These are phyloP conservation scores for Sclerotinia sclerotiorum DNA, from an alignment of 2,329 filamentous ascomycete species.

Conservation along the genomic window DNA sequence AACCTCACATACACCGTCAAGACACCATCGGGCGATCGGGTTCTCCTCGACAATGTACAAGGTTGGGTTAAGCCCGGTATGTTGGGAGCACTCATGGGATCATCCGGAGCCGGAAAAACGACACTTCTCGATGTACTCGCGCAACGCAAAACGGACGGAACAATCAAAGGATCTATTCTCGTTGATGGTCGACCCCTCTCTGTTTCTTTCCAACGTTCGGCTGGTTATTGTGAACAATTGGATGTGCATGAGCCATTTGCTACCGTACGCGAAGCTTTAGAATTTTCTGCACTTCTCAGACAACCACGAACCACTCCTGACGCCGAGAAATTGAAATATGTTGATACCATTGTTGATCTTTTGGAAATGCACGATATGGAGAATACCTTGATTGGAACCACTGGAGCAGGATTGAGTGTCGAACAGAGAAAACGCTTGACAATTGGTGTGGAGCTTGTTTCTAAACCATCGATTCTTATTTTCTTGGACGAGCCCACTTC, in stretches of 20 bases:
- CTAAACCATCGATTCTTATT: slow-evolving; percentile 57
- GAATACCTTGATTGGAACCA: slow-evolving; percentile 63
- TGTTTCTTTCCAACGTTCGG: slow-evolving; percentile 83
- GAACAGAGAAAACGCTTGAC: slow-evolving; percentile 63
- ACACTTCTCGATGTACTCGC: slow-evolving; percentile 85
- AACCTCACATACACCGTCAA: slow-evolving; percentile 68
- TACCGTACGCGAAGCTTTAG: slow-evolving; percentile 83
- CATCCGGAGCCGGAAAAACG: slow-evolving; percentile 78
- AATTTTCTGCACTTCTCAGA: slow-evolving; percentile 79
- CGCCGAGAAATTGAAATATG: slow-evolving; percentile 76
- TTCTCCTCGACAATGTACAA: slow-evolving; percentile 66
- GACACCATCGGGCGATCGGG: slow-evolving; percentile 59
- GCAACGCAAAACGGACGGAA: slow-evolving; percentile 81
- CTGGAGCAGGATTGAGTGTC: slow-evolving; percentile 60
- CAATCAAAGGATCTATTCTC: slow-evolving; percentile 80
- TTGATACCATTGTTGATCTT: slow-evolving; percentile 71
- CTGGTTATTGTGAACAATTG: slow-evolving; percentile 69
- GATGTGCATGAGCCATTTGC: slow-evolving; percentile 82
- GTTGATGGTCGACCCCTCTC: slow-evolving; percentile 66
- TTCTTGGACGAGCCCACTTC: slow-evolving; percentile 63
- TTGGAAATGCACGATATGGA: slow-evolving; percentile 67
- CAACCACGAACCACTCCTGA: slow-evolving; percentile 71
- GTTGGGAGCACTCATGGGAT: slow-evolving; percentile 62
- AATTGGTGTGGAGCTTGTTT: slow-evolving; percentile 59
- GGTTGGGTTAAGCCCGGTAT: slow-evolving; percentile 62